Conservation (phyloP, 2,329 filamentous ascomycete genomes). For the Cordyceps fumosorosea region DNA sequence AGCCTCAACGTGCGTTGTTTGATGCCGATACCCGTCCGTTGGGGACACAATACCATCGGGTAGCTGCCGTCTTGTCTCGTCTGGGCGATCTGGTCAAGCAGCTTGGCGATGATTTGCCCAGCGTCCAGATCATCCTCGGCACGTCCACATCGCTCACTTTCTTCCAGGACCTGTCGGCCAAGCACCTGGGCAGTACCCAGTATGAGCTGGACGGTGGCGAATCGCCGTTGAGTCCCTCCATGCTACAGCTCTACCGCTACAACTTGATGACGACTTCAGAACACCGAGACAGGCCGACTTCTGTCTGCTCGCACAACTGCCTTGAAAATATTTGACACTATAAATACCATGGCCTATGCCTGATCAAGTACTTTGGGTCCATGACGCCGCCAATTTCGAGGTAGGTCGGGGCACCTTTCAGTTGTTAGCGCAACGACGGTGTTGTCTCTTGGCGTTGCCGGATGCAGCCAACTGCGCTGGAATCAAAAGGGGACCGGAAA, state of each 20-base stretch:
- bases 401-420: not conserved
- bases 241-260: no score
- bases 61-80: not conserved
- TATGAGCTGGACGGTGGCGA: no score
- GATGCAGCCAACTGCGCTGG: not conserved
- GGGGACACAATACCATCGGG: not conserved
- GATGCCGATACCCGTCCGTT: not conserved
- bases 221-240: no score
- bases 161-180: not conserved
- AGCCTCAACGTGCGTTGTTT: not conserved
- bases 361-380: not conserved
- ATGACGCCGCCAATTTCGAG: not conserved
- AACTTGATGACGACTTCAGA: no score
- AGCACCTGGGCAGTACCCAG: no score
- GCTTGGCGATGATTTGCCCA: slow-evolving; percentile 1
- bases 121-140: not conserved
- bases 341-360: not conserved
- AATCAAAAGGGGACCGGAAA: not conserved
- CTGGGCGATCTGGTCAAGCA: not conserved
- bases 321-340: not conserved
- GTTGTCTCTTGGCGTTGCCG: not conserved
- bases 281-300: no score
- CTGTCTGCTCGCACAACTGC: not conserved
- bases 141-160: not conserved
- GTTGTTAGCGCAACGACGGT: not conserved